Evolutionary conservation across 306 rosid species (phyloP).

Genomic region (Sicyos edulis): DNA sequence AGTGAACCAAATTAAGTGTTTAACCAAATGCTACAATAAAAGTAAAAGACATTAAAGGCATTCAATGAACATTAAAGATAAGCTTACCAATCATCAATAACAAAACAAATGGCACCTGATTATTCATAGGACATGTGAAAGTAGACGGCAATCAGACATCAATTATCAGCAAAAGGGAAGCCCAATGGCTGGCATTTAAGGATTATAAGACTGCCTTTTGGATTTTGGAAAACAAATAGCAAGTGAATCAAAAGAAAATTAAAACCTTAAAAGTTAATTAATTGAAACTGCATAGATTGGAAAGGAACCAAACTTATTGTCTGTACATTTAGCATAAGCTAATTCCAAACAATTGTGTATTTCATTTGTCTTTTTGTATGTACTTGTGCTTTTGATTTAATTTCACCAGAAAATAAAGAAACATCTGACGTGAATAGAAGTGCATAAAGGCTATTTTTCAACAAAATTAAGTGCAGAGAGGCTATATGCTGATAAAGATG

Average conservation of each 20-base stretch:
- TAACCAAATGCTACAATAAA: not conserved
- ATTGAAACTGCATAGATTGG: not conserved
- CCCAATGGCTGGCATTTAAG: not conserved
- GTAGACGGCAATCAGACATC: not conserved
- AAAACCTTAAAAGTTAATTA: not conserved
- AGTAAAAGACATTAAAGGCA: not conserved
- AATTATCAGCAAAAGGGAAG: not conserved
- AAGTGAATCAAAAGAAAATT: not conserved
- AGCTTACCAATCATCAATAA: not conserved
- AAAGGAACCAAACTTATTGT: not conserved
- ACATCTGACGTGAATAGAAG: not conserved
- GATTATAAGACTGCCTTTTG: not conserved
- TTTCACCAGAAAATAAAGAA: not conserved
- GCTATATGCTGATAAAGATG: not conserved
- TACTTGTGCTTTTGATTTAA: constrained; percentile 3
- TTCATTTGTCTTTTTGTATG: constrained; percentile 10
- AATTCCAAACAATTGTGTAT: not conserved
- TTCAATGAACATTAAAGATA: not conserved
- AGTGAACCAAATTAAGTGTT: not conserved
- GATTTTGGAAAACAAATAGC: not conserved
- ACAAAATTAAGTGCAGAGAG: not conserved
- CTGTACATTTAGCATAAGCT: not conserved
- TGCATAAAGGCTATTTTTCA: not conserved
- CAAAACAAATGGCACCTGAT: not conserved
- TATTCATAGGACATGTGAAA: not conserved